phyloP scores from a whole-genome alignment of 345 rosid genomes.

The Brassica napus region DNA sequence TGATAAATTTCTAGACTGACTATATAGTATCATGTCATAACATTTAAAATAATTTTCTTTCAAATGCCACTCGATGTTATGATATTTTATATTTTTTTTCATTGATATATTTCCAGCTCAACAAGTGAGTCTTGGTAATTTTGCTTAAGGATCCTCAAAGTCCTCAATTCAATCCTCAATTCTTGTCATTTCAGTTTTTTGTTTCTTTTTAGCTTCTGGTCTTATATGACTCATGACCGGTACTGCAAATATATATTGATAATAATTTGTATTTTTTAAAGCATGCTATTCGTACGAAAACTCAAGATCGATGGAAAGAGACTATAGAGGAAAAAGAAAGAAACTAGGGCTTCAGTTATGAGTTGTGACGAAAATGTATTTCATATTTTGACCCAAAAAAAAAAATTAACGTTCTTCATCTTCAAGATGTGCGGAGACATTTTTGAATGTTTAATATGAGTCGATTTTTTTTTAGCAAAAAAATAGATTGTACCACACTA shows the following conservation, averaged over 20 bases:
- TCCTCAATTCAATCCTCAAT: too few relatives aligned
- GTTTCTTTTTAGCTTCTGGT: too few relatives aligned
- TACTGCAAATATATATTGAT: neutral
- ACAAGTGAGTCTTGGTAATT: neutral
- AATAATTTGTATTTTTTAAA: neutral
- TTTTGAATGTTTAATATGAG: neutral
- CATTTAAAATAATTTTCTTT: neutral
- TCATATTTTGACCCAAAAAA: neutral
- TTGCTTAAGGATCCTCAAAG: neutral
- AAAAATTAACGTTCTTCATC: neutral
- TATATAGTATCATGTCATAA: neutral
- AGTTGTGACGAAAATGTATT: conserved; percentile 2
- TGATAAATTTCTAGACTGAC: neutral
- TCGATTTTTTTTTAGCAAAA: neutral
- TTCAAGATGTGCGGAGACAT: conserved; percentile 25
- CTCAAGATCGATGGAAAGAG: conserved; percentile 17
- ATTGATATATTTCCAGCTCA: neutral
- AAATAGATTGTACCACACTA: neutral
- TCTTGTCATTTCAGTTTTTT: too few relatives aligned
- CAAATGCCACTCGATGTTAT: neutral
- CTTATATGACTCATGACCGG: too few relatives aligned
- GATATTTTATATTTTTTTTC: neutral
- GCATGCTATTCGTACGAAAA: neutral
- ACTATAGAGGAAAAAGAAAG: conserved; percentile 8
- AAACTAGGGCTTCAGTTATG: neutral